Conservation (phyloP, 2,329 filamentous ascomycete genomes). For the Albifimbria verrucaria region DNA sequence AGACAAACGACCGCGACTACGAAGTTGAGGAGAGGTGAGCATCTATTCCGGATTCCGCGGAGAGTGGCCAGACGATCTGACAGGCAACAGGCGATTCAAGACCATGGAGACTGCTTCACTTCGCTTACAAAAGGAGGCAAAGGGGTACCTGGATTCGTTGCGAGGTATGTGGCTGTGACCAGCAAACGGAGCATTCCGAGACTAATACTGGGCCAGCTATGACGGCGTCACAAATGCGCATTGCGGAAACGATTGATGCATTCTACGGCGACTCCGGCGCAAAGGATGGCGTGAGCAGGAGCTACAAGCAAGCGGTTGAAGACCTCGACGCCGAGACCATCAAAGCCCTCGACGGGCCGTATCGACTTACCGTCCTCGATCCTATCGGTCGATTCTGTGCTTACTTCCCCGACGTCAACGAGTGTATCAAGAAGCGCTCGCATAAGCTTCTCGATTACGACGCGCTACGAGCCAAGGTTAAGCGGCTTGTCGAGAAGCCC, state of each 20-base stretch:
- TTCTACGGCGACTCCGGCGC: slow-evolving; percentile 97
- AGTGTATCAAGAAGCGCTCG: slow-evolving; percentile 98
- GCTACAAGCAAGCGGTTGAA: slow-evolving; percentile 97
- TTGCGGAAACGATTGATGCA: slow-evolving; percentile 97
- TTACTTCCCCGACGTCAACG: slow-evolving; percentile 98
- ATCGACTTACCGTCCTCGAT: slow-evolving; percentile 89
- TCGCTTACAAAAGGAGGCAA: slow-evolving; percentile 93
- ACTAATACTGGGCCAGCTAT: slow-evolving; percentile 60
- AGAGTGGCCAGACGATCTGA: background rate
- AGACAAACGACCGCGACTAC: slow-evolving; percentile 97
- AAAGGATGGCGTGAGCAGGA: slow-evolving; percentile 89
- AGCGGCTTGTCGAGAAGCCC: slow-evolving; percentile 95
- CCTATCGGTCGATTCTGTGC: slow-evolving; percentile 95
- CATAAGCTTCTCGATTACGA: slow-evolving; percentile 99
- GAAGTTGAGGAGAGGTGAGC: slow-evolving; percentile 87
- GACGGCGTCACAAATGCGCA: slow-evolving; percentile 99
- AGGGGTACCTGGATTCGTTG: slow-evolving; percentile 94
- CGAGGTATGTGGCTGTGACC: slow-evolving; percentile 55
- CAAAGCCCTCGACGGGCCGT: slow-evolving; percentile 95
- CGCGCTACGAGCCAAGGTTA: slow-evolving; percentile 90
- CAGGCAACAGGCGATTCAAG: slow-evolving; percentile 72
- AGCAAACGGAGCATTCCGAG: background rate
- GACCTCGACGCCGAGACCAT: slow-evolving; percentile 98
- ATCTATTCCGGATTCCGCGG: background rate
- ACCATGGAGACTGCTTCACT: slow-evolving; percentile 95